These are phyloP conservation scores for Phytomonas francai DNA, from an alignment of 208 protist genomes.

Conservation along the genomic window DNA sequence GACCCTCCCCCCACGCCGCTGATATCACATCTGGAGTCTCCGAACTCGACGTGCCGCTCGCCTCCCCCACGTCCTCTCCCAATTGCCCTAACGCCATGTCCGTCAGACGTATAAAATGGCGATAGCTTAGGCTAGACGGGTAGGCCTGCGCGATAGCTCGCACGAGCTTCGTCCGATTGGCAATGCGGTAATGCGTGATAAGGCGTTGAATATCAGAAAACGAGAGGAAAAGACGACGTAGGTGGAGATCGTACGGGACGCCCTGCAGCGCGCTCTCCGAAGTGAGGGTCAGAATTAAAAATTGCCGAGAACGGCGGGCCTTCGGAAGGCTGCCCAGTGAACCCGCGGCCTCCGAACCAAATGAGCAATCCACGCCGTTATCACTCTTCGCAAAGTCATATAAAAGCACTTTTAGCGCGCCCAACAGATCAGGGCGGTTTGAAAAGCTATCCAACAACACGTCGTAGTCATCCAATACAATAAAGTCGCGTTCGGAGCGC, in stretches of 20 bases:
- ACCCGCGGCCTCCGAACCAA: neutral
- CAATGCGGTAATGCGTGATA: constrained; percentile 30
- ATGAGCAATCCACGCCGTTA: constrained; percentile 20
- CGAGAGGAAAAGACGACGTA: constrained; percentile 27
- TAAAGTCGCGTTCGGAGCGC: constrained; percentile 76
- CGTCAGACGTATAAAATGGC: constrained; percentile 60
- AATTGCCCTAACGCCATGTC: constrained; percentile 54
- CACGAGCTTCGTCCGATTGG: neutral
- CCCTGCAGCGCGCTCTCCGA: constrained; percentile 4
- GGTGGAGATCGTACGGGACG: constrained; percentile 15
- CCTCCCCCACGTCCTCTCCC: constrained; percentile 5
- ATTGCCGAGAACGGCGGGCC: constrained; percentile 7
- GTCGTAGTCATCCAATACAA: constrained; percentile 98
- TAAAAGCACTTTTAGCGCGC: constrained; percentile 19
- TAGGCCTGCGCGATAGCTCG: constrained; percentile 22
- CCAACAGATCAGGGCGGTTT: constrained; percentile 6
- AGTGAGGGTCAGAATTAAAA: neutral
- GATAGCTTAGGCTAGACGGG: constrained; percentile 46
- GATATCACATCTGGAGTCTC: no score
- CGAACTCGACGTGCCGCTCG: neutral
- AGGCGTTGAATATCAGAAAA: constrained; percentile 21
- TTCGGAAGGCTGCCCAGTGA: no score
- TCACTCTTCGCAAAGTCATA: constrained; percentile 27
- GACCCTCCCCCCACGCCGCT: no score
- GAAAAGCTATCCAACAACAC: constrained; percentile 26